Base-by-base conservation (phyloP, 2,329 filamentous ascomycete genomes). In the Biscogniauxia marginata region DNA sequence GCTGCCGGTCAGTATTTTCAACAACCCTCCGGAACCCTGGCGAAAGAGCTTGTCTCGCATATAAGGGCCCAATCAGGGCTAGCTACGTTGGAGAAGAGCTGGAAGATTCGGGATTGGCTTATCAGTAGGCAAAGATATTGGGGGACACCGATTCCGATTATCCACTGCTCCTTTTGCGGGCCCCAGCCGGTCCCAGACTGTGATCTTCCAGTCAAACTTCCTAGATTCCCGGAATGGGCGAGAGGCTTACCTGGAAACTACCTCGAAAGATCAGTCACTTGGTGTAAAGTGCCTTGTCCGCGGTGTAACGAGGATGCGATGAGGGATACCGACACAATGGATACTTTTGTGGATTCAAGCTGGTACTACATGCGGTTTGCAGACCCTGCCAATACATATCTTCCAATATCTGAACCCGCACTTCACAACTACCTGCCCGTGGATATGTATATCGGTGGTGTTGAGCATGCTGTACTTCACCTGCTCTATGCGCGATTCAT, bases 341-440 rank as follows among this genome's bases (percentile, higher is more conserved):
- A 96, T 71, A 96, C 92, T 0, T 96, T 96, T 74, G 92, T 96
- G 58, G 92, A 96, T 74, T 96, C 91, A 1, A 96, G 91, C 53
- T 96, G 92, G 92, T 96, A 96, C 72, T 96, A 87, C 67, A 85
- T 93, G 74, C 84, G 91, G 11, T 96, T 91, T 65, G 74, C 87
- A 23, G 90, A 96, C 65, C 78, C 89, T 1, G 77, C 85, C 18
- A 93, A 95, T 63, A 63, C 77, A 13, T 67, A 80, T 1, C 70
- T 76, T 13, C 85, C 85, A 0, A 86, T 96, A 61, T 85, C 84
- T 0, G 74, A 84, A n/a, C 74, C 79, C 18, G 79, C 79, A 9
- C 83, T 84, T 11, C 77, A 81, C 59, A 67, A 69, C 6, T 75
- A 77, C 16, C 80, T 95, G 46, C 90, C 91, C 0, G 91, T 96